Evolutionary conservation across 2,329 filamentous ascomycete genomes (phyloP), one percentile per base, ranked within the genome.

Genomic region (Dichotomopilus funicola): DNA sequence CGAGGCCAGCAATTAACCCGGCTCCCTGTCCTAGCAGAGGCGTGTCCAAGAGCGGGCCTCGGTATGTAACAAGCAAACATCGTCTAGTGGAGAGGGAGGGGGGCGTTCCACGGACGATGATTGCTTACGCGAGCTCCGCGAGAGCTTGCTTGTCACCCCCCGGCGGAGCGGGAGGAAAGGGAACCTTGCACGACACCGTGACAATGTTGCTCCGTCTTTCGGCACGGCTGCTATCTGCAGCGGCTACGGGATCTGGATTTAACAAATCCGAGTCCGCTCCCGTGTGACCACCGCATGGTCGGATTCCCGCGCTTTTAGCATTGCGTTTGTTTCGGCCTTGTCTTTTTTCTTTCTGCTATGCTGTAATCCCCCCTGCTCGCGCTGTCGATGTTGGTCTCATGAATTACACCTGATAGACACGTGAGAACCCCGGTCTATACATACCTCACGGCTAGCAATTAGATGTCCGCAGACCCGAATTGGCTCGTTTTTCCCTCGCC

Each of bases 161-260:
- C 19, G 19, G 19, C 19, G 19, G 2, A 27, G 19, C 19, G 19
- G 19, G 19, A 27, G 19, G 19, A 27, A 27, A 27, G 19, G 19
- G 19, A 27, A 27, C 19, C 19, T 27, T 27, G 19, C 62, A 59
- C 59, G 56, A 62, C 55, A 41, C 56, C 47, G 42, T 49, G 40
- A 51, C 55, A 52, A 55, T 54, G 51, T 42, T 27, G 19, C 19
- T 56, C 53, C 42, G 56, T 58, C 55, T 54, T 57, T 56, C 37
- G 51, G 47, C 57, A 59, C 62, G 63, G 62, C 62, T 63, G 45
- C 60, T 62, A 36, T 58, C 41, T 36, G 57, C 62, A 58, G 46
- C 50, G 43, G 57, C 54, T 38, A 58, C 51, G 57, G 51, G 40
- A 31, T 37, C 51, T 35, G 44, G 48, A 54, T 62, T 57, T 57